A percentile compares a stretch with the other conserved stretches of the same genome.
Evolutionary conservation across 179 eudicot genomes (phyloP).

Genomic region (Corrigiola litoralis): DNA sequence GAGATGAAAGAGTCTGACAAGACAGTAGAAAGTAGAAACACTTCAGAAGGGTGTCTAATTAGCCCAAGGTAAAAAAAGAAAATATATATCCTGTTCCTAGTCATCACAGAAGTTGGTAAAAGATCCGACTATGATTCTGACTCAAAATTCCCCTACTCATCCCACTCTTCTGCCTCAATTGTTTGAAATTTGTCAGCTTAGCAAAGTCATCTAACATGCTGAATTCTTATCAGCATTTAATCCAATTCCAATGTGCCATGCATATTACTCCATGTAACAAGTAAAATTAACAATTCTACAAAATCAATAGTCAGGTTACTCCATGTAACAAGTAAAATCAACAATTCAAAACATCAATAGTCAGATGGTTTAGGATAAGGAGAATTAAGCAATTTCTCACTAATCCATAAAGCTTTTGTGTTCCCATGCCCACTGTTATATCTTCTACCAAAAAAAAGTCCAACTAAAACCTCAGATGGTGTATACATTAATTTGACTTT

Average conservation of each 20-base stretch:
- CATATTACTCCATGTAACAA: neutral
- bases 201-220: neutral
- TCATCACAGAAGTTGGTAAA: neutral
- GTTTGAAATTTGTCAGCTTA: neutral
- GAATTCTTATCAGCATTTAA: neutral
- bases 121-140: neutral
- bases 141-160: neutral
- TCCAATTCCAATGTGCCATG: neutral
- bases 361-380: too few relatives aligned
- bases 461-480: too few relatives aligned
- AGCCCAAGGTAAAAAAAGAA: neutral
- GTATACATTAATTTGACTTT: too few relatives aligned
- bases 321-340: too few relatives aligned
- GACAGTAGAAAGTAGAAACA: neutral
- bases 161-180: neutral
- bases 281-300: neutral
- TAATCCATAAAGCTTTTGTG: too few relatives aligned
- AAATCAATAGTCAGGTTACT: too few relatives aligned
- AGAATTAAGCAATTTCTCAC: too few relatives aligned
- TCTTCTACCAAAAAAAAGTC: too few relatives aligned
- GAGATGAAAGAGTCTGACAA: neutral
- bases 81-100: neutral
- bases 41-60: neutral
- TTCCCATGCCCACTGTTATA: too few relatives aligned
- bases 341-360: too few relatives aligned